phyloP scores from a whole-genome alignment of 768 basidiomycete species.

The Lentinus tigrinus region DNA sequence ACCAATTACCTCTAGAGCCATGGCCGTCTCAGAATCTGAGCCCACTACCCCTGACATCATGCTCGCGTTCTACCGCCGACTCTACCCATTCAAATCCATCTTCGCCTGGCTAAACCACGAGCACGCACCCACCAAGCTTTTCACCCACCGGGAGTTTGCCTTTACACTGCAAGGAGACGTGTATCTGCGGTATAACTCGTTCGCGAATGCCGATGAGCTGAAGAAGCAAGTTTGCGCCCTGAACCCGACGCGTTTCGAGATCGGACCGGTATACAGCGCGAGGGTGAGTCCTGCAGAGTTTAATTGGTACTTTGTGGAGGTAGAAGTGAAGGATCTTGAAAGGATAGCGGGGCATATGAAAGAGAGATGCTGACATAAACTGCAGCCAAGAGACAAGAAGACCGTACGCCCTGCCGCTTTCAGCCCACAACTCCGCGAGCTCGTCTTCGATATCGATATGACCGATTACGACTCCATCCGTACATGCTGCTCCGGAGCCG shows the following conservation, averaged over 20 bases:
- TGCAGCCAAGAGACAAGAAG: constrained; percentile 87
- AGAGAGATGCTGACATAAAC: neutral
- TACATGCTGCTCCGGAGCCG: constrained; percentile 90
- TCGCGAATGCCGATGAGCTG: constrained; percentile 80
- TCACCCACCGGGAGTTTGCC: constrained; percentile 93
- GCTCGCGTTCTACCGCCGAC: constrained; percentile 79
- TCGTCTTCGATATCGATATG: constrained; percentile 99
- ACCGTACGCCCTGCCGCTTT: constrained; percentile 69
- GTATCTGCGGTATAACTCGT: constrained; percentile 95
- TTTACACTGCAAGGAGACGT: constrained; percentile 90
- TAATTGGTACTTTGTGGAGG: neutral
- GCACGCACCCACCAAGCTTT: constrained; percentile 73
- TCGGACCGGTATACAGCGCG: constrained; percentile 90
- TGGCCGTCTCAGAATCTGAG: constrained; percentile 10
- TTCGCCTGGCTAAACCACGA: constrained; percentile 96
- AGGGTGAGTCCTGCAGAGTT: constrained; percentile 51
- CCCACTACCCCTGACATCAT: constrained; percentile 58
- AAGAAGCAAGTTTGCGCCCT: constrained; percentile 84
- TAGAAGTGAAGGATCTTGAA: neutral
- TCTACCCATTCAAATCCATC: constrained; percentile 94
- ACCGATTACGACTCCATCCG: constrained; percentile 96
- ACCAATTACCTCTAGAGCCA: too few relatives aligned
- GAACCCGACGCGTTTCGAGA: constrained; percentile 94
- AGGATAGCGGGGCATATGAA: neutral
- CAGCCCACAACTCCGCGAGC: constrained; percentile 78